A percentile compares a stretch with the other conserved stretches of the same genome.
These are phyloP conservation scores for Eucommia ulmoides DNA, from an alignment of 257 asterid genomes.

Conservation along the genomic window DNA sequence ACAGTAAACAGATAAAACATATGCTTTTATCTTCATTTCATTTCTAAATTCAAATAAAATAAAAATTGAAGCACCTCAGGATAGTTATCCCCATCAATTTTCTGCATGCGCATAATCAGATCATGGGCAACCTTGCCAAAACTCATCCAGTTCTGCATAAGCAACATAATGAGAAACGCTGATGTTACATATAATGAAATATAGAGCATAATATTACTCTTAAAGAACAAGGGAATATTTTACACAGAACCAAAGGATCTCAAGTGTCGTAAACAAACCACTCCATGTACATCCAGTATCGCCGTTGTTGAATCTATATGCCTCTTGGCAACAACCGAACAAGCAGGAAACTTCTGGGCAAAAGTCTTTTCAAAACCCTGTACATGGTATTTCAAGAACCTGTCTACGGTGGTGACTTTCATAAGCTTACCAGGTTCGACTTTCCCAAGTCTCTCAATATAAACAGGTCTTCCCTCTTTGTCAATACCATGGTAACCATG, in stretches of 20 bases:
- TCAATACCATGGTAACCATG: conserved; percentile 97
- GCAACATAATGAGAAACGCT: background rate
- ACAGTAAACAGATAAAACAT: conserved; percentile 5
- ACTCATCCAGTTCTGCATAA: conserved; percentile 86
- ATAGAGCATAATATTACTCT: too few species aligned
- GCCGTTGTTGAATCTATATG: conserved; percentile 80
- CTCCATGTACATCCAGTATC: conserved; percentile 83
- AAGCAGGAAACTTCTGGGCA: conserved; percentile 80
- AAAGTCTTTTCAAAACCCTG: conserved; percentile 86
- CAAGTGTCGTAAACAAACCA: conserved; percentile 47
- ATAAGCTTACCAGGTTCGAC: conserved; percentile 69
- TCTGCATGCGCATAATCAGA: conserved; percentile 83
- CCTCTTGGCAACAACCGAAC: conserved; percentile 81
- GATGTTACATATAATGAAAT: background rate
- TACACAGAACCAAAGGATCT: conserved; percentile 2
- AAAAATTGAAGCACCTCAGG: conserved; percentile 69
- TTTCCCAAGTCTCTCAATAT: conserved; percentile 93
- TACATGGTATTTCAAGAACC: conserved; percentile 84
- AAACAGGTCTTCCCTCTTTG: conserved; percentile 84
- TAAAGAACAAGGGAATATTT: background rate
- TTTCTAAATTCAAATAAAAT: too few species aligned
- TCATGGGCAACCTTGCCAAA: conserved; percentile 88
- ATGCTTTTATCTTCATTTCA: background rate
- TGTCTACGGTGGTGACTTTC: conserved; percentile 76
- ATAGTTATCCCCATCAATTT: conserved; percentile 86